Evolutionary conservation across 2,329 filamentous ascomycete genomes (phyloP).

Genomic region (Verticillium longisporum): DNA sequence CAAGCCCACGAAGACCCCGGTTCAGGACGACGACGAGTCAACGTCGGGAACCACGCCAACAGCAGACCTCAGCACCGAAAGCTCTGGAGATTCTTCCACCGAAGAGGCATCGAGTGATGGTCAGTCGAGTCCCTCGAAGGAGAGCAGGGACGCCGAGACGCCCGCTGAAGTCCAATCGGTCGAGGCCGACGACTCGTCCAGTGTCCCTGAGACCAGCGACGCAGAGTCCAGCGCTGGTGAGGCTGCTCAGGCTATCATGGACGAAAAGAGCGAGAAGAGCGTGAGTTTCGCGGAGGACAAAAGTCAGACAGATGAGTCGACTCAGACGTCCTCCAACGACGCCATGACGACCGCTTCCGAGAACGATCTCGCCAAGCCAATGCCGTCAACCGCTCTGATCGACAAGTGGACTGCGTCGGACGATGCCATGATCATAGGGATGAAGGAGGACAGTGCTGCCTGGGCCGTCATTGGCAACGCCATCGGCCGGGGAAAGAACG

Average conservation of each 20-base stretch:
- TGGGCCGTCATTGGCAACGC: constrained; percentile 23
- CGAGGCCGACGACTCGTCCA: not conserved
- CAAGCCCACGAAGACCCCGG: not conserved
- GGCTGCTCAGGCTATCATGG: not conserved
- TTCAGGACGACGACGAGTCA: not conserved
- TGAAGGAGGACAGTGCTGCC: constrained; percentile 20
- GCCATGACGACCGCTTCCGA: not conserved
- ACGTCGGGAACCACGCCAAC: not conserved
- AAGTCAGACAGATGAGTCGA: not conserved
- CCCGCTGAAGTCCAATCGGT: not conserved
- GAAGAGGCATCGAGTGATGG: not conserved
- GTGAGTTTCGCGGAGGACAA: not conserved
- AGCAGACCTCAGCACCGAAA: not conserved
- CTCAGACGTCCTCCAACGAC: not conserved
- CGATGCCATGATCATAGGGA: constrained; percentile 23
- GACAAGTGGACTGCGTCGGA: constrained; percentile 17
- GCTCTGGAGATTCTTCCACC: not conserved
- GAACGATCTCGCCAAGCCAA: not conserved
- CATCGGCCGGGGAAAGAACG: constrained; percentile 18
- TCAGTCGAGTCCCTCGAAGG: not conserved
- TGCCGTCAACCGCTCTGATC: not conserved
- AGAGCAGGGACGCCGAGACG: not conserved
- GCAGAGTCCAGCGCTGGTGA: not conserved
- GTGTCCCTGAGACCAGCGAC: constrained; percentile 3
- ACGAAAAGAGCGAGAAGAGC: not conserved